Base-by-base conservation (phyloP, 371 early-diverging fungal genomes). In the Mortierella sp. region DNA sequence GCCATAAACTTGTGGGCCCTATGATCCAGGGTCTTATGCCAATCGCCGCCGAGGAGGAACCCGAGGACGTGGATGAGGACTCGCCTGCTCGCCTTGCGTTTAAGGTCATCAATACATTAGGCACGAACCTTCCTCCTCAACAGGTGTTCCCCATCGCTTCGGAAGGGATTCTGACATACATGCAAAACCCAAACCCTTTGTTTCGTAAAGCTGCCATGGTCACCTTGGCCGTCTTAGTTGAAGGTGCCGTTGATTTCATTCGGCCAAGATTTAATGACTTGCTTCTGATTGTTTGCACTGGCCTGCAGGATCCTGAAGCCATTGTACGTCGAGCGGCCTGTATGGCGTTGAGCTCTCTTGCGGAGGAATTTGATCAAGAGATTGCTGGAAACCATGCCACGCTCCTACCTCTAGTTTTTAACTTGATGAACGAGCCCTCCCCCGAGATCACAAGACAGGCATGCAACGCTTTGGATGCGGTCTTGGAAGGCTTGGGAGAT, bases 131-230 rank as follows among this genome's bases (percentile, higher is more conserved):
- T 64, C 93, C 97, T 42, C 95, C 97, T 51, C 90, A 91, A 70
- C 93, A 94, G 66, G 94, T 97, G 9, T 96, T 96, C 85, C 94
- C 95, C 8, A 83, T 89, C 3, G 89, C 94, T 34, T 87, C 92
- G 76, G 84, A 91, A 15, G 85, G 89, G 62, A 92, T 96, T 45
- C 70, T 92, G 26, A 83, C 82, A 60, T 96, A 94, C 71, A 90
- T 95, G 90, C 92, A 91, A 66, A 93, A 87, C 62, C 83, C 88
- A 6, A 88, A 93, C 55, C 91, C 94, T 42, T 83, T 85, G 57
- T 89, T 82, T 72, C 91, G 96, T 63, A 95, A 95, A 82, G 96
- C 96, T 49, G 93, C 93, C 61, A 93, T 97, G 94, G 90, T 96
- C 86, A 89, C 93, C 7, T 87, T 97, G 73, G 95, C 94, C 62